A percentile compares a stretch with the other conserved stretches of the same genome.
Conservation (phyloP, 192 early-diverging fungal genomes). For the Backusella sp. region DNA sequence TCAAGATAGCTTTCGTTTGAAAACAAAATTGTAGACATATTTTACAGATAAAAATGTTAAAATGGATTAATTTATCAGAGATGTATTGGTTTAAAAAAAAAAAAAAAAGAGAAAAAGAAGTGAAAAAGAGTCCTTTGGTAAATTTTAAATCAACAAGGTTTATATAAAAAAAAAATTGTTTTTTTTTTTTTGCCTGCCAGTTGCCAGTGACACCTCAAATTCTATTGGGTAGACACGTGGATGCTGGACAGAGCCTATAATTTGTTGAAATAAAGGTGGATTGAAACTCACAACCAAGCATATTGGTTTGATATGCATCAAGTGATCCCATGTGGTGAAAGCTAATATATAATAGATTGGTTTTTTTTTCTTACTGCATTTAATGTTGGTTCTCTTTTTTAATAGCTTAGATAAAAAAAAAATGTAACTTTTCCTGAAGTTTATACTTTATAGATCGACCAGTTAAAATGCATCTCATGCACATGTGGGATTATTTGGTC, state of each 20-base stretch:
- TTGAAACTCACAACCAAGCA: constrained; percentile 7
- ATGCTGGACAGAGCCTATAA: neutral
- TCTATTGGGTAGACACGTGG: neutral
- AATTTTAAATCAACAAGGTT: constrained; percentile 1
- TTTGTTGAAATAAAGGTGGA: neutral
- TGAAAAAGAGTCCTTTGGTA: neutral
- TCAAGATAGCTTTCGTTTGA: neutral
- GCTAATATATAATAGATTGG: neutral
- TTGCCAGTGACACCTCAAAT: neutral
- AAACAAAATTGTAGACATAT: constrained; percentile 4
- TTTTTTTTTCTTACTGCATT: neutral
- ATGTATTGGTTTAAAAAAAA: neutral
- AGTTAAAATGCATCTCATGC: neutral
- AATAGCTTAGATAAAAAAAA: neutral
- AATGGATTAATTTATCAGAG: neutral
- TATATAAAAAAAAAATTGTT: neutral
- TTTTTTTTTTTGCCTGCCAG: neutral
- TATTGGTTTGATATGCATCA: neutral
- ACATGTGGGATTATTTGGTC: neutral
- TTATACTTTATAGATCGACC: neutral
- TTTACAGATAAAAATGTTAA: neutral
- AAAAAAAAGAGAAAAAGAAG: neutral
- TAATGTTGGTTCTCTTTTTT: neutral
- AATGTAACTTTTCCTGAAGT: neutral
- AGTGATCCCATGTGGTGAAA: constrained; percentile 13